Evolutionary conservation across 768 basidiomycete species (phyloP), one percentile per base, ranked within the genome.

Genomic region (Trichaptum fuscoviolaceum): DNA sequence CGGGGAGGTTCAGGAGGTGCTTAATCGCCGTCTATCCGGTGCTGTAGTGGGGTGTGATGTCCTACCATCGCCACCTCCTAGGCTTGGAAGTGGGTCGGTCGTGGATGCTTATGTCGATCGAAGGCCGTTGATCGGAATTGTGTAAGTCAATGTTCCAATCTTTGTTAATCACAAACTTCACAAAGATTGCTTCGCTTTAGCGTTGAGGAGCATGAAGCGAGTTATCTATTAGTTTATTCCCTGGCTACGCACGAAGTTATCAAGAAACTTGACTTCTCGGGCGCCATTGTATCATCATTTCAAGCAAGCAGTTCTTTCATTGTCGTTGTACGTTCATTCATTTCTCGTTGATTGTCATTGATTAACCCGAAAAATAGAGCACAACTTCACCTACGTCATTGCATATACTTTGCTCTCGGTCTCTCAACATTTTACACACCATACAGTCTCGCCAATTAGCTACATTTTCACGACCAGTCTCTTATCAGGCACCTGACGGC

Each of bases 371-470:
- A 64, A n/a, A 65, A 20, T 71, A 90, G 90, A 84, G 82, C 73
- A 85, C 86, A n/a, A 80, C 80, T 62, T 77, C 79, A 35, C 88
- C 86, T 52, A 76, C 83, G 10, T 76, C 80, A 25, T 77, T 91
- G 63, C 83, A 84, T 73, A 75, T 91, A 69, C 77, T 87, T 67
- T 87, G 87, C 6, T 74, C 87, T 24, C 75, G 75, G 63, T 85
- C 85, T 34, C 83, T 88, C 67, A 76, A 79, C 57, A 77, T 78
- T 24, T 70, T 90, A 70, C 79, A 82, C 73, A 81, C 77, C 70
- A 81, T 91, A 65, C 71, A 70, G 72, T 69, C 80, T 77, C 75
- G 72, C 74, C 72, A 70, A 68, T 57, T 66, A 70, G 68, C 64
- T 63, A 69, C 70, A 64, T 30, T 67, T 69, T 58, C 62, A 69